Evolutionary conservation across 75 land plant species (phyloP).

Genomic region (Gnetum montanum): DNA sequence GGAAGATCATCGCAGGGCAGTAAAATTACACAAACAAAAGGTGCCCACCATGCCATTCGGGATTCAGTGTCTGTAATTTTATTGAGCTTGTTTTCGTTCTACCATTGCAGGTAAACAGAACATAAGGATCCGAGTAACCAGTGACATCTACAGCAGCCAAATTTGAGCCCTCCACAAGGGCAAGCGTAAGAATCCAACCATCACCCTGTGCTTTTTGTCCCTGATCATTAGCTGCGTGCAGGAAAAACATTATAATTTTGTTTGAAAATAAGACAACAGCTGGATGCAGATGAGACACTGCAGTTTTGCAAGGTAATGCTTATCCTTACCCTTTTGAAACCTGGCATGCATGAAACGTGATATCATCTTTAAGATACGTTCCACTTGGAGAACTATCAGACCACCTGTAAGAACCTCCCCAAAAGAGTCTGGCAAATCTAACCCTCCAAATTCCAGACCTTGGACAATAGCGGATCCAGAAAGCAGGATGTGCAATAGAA

Average conservation of each 20-base stretch:
- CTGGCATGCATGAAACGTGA: slow-evolving; percentile 63
- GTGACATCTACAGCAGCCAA: slow-evolving; percentile 57
- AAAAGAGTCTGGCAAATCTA: slow-evolving; percentile 82
- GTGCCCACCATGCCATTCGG: slow-evolving; percentile 63
- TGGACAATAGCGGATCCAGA: slow-evolving; percentile 20
- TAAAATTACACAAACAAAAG: neutral
- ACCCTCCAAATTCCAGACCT: slow-evolving; percentile 66
- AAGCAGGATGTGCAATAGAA: slow-evolving; percentile 50
- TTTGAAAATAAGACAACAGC: too few relatives aligned
- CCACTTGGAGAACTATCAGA: slow-evolving; percentile 56
- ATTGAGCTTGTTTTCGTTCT: slow-evolving; percentile 84
- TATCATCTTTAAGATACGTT: slow-evolving; percentile 39
- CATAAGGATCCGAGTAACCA: slow-evolving; percentile 79
- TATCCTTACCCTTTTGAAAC: slow-evolving; percentile 48
- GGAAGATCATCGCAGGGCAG: neutral
- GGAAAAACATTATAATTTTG: too few relatives aligned
- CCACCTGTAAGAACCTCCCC: slow-evolving; percentile 54
- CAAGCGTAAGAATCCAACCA: slow-evolving; percentile 84
- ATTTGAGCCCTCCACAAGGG: slow-evolving; percentile 68
- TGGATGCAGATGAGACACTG: too few relatives aligned
- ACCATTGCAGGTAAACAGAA: slow-evolving; percentile 88
- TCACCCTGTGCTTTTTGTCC: slow-evolving; percentile 84
- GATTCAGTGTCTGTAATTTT: slow-evolving; percentile 68
- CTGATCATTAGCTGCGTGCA: slow-evolving; percentile 65
- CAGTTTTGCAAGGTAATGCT: too few relatives aligned